A percentile compares a stretch with the other conserved stretches of the same genome.
Conservation (phyloP, 306 rosid genomes). For the Fagus sylvatica region DNA sequence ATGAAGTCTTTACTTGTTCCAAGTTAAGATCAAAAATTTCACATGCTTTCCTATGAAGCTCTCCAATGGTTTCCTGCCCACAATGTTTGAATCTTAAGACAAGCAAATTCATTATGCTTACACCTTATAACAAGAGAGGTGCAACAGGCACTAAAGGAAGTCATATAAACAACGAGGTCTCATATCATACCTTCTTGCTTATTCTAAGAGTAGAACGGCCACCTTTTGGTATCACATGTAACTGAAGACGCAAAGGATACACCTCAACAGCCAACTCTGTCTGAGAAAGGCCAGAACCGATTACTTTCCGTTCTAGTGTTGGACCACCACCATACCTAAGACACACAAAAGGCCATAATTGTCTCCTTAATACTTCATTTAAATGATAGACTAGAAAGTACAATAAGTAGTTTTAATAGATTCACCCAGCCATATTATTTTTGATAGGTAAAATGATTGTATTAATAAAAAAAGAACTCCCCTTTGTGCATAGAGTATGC, state of each 20-base stretch:
- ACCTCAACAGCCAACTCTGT: slow-evolving; percentile 93
- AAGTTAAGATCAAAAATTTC: slow-evolving; percentile 82
- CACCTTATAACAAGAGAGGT: slow-evolving; percentile 16
- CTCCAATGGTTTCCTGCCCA: slow-evolving; percentile 92
- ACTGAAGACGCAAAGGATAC: slow-evolving; percentile 90
- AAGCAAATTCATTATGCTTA: slow-evolving; percentile 7
- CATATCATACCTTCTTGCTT: slow-evolving; percentile 86
- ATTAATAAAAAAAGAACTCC: too few species aligned
- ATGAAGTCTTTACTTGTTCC: slow-evolving; percentile 67
- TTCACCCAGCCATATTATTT: neutral
- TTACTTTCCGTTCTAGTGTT: slow-evolving; percentile 73
- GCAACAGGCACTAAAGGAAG: slow-evolving; percentile 20
- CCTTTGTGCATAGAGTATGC: too few species aligned
- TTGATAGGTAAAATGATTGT: too few species aligned
- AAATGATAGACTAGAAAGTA: neutral
- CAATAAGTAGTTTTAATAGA: neutral
- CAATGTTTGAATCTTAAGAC: slow-evolving; percentile 33
- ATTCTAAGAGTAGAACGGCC: slow-evolving; percentile 71
- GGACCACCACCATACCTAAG: slow-evolving; percentile 98
- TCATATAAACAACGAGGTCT: slow-evolving; percentile 28
- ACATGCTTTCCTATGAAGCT: slow-evolving; percentile 86
- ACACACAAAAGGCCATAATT: slow-evolving; percentile 11
- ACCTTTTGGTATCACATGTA: slow-evolving; percentile 76
- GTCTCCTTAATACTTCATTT: neutral
- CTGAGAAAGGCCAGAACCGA: slow-evolving; percentile 85